These are phyloP conservation scores for Botrytis aclada DNA, from an alignment of 2,329 filamentous ascomycete genomes.

Conservation along the genomic window DNA sequence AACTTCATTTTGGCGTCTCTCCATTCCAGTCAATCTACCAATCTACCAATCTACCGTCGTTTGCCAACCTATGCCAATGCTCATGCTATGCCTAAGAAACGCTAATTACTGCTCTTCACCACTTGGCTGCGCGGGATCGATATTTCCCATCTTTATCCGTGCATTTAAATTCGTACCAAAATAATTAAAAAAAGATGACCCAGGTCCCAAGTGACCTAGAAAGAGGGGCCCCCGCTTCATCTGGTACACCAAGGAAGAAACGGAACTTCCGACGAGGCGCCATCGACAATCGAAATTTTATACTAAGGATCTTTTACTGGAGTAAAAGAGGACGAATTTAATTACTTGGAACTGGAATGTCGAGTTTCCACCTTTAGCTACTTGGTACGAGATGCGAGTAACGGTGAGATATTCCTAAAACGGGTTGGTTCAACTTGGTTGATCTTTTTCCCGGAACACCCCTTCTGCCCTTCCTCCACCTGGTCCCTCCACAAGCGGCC, in stretches of 20 bases:
- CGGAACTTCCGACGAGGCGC: conserved; percentile 4
- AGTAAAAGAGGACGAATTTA: not conserved
- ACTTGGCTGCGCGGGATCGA: conserved; percentile 9
- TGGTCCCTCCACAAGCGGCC: not conserved
- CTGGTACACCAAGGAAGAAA: not conserved
- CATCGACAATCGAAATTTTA: conserved; percentile 8
- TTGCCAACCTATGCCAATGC: not conserved
- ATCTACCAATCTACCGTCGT: not conserved
- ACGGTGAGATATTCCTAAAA: conserved; percentile 1
- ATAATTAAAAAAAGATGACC: not conserved
- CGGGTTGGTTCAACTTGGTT: not conserved
- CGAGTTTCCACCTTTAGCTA: not conserved
- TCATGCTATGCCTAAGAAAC: not conserved
- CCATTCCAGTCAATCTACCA: not conserved
- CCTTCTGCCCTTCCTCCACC: not conserved
- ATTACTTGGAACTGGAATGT: not conserved
- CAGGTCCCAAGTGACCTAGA: conserved; percentile 7
- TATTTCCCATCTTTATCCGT: conserved; percentile 6
- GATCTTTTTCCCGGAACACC: not conserved
- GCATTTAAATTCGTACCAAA: not conserved
- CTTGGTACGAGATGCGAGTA: not conserved
- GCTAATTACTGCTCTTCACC: not conserved
- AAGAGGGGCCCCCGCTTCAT: conserved; percentile 6
- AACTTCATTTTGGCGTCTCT: not conserved
- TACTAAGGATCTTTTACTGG: conserved; percentile 1